A percentile compares a stretch with the other conserved stretches of the same genome.
These are phyloP conservation scores for Tetracentron sinense DNA, from an alignment of 164 flowering plant species.

Conservation along the genomic window DNA sequence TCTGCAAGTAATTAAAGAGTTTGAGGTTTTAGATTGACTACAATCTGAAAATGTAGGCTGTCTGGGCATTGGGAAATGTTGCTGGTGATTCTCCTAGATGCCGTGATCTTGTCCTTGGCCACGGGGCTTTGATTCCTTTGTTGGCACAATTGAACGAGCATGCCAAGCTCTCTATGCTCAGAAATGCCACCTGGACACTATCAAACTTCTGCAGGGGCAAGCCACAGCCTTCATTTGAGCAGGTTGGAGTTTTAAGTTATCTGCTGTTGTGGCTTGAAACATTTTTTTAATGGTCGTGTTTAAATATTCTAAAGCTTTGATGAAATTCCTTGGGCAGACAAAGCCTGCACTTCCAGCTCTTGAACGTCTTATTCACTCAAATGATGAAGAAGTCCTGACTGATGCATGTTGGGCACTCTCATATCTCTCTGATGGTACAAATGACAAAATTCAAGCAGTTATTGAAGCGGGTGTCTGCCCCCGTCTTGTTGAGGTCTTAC, in stretches of 20 bases:
- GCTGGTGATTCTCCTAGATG: constrained; percentile 90
- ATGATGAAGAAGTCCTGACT: constrained; percentile 70
- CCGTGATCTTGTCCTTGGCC: constrained; percentile 70
- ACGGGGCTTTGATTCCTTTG: constrained; percentile 66
- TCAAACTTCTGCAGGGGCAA: constrained; percentile 90
- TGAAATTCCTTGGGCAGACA: constrained; percentile 36
- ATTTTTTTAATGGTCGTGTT: neutral
- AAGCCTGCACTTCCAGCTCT: constrained; percentile 72
- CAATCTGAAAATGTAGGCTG: constrained; percentile 47
- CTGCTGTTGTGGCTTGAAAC: neutral
- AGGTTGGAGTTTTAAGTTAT: constrained; percentile 37
- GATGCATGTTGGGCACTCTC: constrained; percentile 89
- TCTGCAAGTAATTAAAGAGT: no score
- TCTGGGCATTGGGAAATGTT: constrained; percentile 90
- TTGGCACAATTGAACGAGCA: constrained; percentile 68
- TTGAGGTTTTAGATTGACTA: no score
- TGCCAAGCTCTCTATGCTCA: constrained; percentile 76
- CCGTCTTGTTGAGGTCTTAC: constrained; percentile 61
- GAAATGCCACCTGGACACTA: constrained; percentile 92
- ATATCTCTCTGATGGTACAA: constrained; percentile 75
- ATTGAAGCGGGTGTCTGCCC: constrained; percentile 68
- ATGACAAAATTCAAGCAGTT: constrained; percentile 82
- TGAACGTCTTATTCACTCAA: constrained; percentile 69
- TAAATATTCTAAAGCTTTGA: neutral
- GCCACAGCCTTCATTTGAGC: constrained; percentile 82